These are phyloP conservation scores for Mycena albidolilacea DNA, from an alignment of 768 basidiomycete genomes.

Conservation along the genomic window DNA sequence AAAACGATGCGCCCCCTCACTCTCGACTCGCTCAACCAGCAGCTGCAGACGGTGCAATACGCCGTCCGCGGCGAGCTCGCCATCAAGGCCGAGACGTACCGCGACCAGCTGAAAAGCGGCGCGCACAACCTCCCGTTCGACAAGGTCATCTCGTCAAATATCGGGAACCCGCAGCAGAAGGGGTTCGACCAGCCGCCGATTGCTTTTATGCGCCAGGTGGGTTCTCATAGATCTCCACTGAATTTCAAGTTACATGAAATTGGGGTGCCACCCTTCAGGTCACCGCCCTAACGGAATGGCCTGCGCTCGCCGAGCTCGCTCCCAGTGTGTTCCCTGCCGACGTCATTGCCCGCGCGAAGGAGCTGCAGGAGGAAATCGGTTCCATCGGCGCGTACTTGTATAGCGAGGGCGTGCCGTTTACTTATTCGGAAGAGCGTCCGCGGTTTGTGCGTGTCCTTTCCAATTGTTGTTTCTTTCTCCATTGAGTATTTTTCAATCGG, in stretches of 20 bases:
- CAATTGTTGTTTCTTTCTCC: too few species aligned
- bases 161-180: slow-evolving; percentile 97
- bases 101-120: slow-evolving; percentile 74
- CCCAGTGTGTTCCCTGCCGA: slow-evolving; percentile 88
- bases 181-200: slow-evolving; percentile 94
- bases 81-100: slow-evolving; percentile 90
- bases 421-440: slow-evolving; percentile 89
- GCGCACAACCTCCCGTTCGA: slow-evolving; percentile 84
- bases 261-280: slow-evolving; percentile 36
- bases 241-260: too few species aligned
- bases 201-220: slow-evolving; percentile 92
- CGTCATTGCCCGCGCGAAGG: slow-evolving; percentile 85
- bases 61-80: slow-evolving; percentile 97
- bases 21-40: slow-evolving; percentile 83
- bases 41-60: slow-evolving; percentile 89
- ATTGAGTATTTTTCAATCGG: too few species aligned
- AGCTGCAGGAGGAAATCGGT: slow-evolving; percentile 87
- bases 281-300: slow-evolving; percentile 93
- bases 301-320: slow-evolving; percentile 84
- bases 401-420: slow-evolving; percentile 57
- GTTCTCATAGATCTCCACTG: too few species aligned
- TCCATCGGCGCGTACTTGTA: slow-evolving; percentile 97
- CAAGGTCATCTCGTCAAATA: slow-evolving; percentile 94
- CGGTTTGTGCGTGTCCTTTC: slow-evolving; percentile 73
- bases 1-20: slow-evolving; percentile 70